phyloP scores from a whole-genome alignment of 106 monocot species.

The Dendrobium officinale region DNA sequence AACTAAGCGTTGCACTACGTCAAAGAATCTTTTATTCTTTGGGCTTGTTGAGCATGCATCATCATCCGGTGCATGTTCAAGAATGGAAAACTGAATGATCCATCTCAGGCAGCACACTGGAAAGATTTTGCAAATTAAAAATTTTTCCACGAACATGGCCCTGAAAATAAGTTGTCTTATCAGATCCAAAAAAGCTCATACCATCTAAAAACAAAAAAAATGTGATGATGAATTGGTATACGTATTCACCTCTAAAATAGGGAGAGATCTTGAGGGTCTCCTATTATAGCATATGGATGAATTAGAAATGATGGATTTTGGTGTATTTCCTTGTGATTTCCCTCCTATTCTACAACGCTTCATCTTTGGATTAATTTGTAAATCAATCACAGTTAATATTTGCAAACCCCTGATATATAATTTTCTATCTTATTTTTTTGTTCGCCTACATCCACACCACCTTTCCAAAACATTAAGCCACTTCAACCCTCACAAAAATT shows the following conservation, averaged over 20 bases:
- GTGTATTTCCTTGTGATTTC: no score
- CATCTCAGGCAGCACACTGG: slow-evolving; percentile 89
- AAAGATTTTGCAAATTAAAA: slow-evolving; percentile 82
- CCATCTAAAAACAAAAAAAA: neutral
- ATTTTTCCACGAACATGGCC: slow-evolving; percentile 80
- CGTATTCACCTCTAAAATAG: neutral
- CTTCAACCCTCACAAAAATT: no score
- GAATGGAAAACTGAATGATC: slow-evolving; percentile 87
- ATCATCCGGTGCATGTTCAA: slow-evolving; percentile 49
- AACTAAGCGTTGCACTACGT: slow-evolving; percentile 39
- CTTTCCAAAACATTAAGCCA: no score
- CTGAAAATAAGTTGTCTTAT: slow-evolving; percentile 26
- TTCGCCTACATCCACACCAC: no score
- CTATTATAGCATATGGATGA: no score
- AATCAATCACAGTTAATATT: no score
- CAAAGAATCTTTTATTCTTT: slow-evolving; percentile 41
- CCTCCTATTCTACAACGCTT: no score
- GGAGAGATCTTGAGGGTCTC: no score
- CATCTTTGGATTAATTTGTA: no score
- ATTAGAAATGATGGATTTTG: no score
- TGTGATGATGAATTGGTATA: neutral
- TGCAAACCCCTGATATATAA: no score
- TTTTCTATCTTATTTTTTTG: no score
- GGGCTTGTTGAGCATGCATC: slow-evolving; percentile 14
- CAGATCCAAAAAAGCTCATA: neutral